phyloP scores from a whole-genome alignment of 2,329 filamentous ascomycete species.

The Neobulgaria alba region DNA sequence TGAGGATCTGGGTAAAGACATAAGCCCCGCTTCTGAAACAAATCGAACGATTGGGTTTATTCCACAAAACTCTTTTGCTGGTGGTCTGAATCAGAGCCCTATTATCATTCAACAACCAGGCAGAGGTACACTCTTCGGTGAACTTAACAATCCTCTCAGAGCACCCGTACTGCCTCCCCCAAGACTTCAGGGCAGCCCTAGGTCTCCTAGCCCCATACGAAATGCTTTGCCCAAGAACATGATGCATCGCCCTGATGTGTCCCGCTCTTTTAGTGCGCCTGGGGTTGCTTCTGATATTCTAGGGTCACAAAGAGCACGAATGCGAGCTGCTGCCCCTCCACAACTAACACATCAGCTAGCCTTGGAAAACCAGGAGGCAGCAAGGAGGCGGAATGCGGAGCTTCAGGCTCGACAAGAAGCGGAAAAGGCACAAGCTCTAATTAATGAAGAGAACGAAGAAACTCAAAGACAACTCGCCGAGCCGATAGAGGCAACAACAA shows the following conservation, averaged over 20 bases:
- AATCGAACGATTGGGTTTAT: constrained; percentile 43
- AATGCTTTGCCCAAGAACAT: constrained; percentile 44
- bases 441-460: constrained; percentile 62
- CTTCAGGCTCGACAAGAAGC: constrained; percentile 46
- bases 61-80: constrained; percentile 51
- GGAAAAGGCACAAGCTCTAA: constrained; percentile 47
- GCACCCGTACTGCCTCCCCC: constrained; percentile 47
- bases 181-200: constrained; percentile 46
- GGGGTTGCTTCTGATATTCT: constrained; percentile 49
- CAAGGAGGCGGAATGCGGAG: constrained; percentile 22
- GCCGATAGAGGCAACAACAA: constrained; percentile 51
- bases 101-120: constrained; percentile 30
- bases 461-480: constrained; percentile 54
- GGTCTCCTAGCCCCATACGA: constrained; percentile 65
- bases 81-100: constrained; percentile 35
- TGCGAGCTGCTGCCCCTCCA: constrained; percentile 33
- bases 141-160: constrained; percentile 40
- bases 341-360: constrained; percentile 18
- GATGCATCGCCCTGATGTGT: constrained; percentile 37
- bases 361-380: constrained; percentile 21
- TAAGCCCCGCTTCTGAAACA: constrained; percentile 42
- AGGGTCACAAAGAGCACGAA: constrained; percentile 37
- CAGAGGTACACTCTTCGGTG: constrained; percentile 41
- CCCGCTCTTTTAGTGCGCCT: constrained; percentile 52
- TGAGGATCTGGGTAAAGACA: constrained; percentile 55